These are phyloP conservation scores for Laguncularia racemosa DNA, from an alignment of 345 rosid species.

Conservation along the genomic window DNA sequence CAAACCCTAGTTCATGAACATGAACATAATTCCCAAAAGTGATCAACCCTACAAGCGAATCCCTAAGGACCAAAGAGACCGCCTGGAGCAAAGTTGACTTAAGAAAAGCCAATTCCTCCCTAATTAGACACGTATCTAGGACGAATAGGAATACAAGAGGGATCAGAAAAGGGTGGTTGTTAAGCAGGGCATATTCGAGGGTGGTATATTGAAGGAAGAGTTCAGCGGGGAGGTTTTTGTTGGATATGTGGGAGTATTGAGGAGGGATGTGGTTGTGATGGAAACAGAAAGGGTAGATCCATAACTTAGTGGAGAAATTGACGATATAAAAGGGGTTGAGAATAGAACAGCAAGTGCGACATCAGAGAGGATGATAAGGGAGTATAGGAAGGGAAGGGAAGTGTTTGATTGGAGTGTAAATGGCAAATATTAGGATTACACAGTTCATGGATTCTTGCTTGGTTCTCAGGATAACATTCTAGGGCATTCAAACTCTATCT, in stretches of 20 bases:
- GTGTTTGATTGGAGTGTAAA: too few species aligned
- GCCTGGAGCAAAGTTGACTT: constrained; percentile 80
- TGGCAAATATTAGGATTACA: constrained; percentile 71
- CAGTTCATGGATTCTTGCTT: constrained; percentile 61
- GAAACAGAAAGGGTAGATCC: constrained; percentile 95
- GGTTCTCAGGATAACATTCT: constrained; percentile 81
- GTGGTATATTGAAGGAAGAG: constrained; percentile 83
- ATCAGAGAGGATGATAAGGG: constrained; percentile 83
- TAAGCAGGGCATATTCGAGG: constrained; percentile 62
- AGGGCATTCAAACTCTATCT: constrained; percentile 46
- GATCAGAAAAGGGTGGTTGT: constrained; percentile 21
- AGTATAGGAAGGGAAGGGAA: too few species aligned
- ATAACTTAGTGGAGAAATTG: constrained; percentile 69
- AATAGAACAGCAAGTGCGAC: constrained; percentile 81
- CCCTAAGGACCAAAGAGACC: constrained; percentile 57
- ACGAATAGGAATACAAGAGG: constrained; percentile 80
- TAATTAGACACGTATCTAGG: constrained; percentile 73
- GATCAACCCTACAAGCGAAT: too few species aligned
- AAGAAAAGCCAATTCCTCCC: constrained; percentile 77
- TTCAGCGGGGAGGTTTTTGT: too few species aligned
- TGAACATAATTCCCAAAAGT: constrained; percentile 65
- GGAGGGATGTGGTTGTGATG: constrained; percentile 80
- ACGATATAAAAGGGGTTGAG: constrained; percentile 75
- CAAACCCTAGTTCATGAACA: constrained; percentile 82
- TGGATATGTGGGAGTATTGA: constrained; percentile 67